Evolutionary conservation across 441 rosid species (phyloP).

Genomic region (Macaranga tanarius): DNA sequence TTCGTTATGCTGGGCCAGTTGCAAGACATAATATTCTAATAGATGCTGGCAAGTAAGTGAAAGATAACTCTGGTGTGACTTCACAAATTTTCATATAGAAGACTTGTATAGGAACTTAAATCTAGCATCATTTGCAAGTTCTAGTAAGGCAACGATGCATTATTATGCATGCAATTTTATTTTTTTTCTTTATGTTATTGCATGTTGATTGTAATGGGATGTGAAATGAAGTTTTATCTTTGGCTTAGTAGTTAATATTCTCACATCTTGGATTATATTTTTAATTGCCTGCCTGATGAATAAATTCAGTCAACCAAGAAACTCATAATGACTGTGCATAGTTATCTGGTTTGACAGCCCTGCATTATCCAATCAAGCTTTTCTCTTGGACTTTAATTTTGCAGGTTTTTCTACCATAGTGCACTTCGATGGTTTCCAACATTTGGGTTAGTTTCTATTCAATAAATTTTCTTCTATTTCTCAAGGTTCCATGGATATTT

Average conservation of each 20-base stretch:
- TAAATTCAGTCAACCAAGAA: neutral
- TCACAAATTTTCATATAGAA: neutral
- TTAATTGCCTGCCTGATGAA: neutral
- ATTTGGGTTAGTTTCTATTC: constrained; percentile 58
- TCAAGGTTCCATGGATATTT: constrained; percentile 1
- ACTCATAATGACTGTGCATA: neutral
- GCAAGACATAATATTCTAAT: constrained; percentile 62
- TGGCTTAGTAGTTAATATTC: neutral
- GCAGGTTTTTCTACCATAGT: constrained; percentile 94
- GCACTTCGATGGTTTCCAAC: constrained; percentile 84
- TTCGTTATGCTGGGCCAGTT: constrained; percentile 51
- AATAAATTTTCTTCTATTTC: constrained; percentile 7
- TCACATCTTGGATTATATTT: neutral
- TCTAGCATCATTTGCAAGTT: neutral
- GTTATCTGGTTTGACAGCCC: neutral
- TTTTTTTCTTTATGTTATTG: neutral
- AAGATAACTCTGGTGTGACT: neutral
- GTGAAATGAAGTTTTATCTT: neutral
- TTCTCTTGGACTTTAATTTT: constrained; percentile 20
- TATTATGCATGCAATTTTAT: neutral
- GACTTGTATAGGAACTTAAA: neutral
- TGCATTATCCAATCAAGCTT: neutral
- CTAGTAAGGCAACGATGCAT: neutral
- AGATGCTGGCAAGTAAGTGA: constrained; percentile 92
- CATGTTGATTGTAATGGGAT: neutral